Conservation (phyloP, 2,329 filamentous ascomycete genomes). For the Phoma herbarum region DNA sequence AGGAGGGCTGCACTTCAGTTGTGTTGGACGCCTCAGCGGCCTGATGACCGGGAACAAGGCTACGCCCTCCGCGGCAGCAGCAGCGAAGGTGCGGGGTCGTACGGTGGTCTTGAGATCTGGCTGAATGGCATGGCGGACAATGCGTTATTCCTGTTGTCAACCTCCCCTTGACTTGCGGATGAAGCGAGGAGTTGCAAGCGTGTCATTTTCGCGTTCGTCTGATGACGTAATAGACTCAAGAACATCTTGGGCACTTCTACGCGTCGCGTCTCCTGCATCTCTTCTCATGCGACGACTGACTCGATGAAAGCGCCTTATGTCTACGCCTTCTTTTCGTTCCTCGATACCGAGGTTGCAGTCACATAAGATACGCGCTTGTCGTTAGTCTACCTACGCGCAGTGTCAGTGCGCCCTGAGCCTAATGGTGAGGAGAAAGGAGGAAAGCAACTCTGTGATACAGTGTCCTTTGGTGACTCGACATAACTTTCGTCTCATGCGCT, state of each 20-base stretch:
- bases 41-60: not conserved
- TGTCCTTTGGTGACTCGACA: not conserved
- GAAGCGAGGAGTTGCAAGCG: not conserved
- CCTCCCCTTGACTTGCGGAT: not conserved
- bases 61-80: not conserved
- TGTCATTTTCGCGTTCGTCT: slow-evolving; percentile 9
- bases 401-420: not conserved
- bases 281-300: not conserved
- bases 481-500: not conserved
- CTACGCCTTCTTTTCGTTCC: not conserved
- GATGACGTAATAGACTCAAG: slow-evolving; percentile 5
- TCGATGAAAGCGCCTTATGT: not conserved
- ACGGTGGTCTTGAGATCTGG: not conserved
- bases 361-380: not conserved
- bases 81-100: not conserved
- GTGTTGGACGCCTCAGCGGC: slow-evolving; percentile 3
- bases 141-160: not conserved
- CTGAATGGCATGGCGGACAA: not conserved
- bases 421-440: not conserved
- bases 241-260: not conserved
- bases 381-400: not conserved
- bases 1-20: not conserved
- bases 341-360: not conserved
- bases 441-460: too few relatives aligned
- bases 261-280: not conserved